Percentiles rank a stretch among this genome's conserved stretches.
Evolutionary conservation across 2,329 filamentous ascomycete species (phyloP).

Genomic region (Botrytis sinoallii): DNA sequence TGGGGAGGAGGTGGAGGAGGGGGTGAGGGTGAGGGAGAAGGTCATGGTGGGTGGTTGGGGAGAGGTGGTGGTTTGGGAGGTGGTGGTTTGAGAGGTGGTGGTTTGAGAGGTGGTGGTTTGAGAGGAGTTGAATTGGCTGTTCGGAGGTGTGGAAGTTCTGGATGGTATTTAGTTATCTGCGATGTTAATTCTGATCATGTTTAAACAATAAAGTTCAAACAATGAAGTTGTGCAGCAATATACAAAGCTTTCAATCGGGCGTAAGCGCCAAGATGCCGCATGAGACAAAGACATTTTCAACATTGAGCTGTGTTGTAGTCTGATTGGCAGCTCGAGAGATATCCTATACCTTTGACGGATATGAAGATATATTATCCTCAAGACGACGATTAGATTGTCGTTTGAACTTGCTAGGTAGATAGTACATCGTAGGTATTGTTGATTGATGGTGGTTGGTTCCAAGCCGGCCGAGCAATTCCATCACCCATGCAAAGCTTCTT

Average conservation of each 20-base stretch:
- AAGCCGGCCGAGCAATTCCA: not conserved
- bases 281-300: not conserved
- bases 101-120: not conserved
- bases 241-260: not conserved
- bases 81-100: not conserved
- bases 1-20: conserved; percentile 14
- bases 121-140: not conserved
- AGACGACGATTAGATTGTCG: not conserved
- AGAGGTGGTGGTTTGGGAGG: no score
- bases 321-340: not conserved
- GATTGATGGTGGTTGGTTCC: not conserved
- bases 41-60: not conserved
- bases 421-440: not conserved
- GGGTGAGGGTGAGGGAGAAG: not conserved
- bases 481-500: not conserved
- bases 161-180: not conserved
- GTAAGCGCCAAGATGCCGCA: not conserved
- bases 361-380: not conserved
- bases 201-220: not conserved
- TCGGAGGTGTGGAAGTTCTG: not conserved
- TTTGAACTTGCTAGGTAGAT: not conserved
- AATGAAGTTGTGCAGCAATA: not conserved
- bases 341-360: not conserved
- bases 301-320: no score
- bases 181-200: not conserved